A percentile compares a stretch with the other conserved stretches of the same genome.
Evolutionary conservation across 805 yeast genomes (phyloP).

Genomic region (Candida tibetensis): DNA sequence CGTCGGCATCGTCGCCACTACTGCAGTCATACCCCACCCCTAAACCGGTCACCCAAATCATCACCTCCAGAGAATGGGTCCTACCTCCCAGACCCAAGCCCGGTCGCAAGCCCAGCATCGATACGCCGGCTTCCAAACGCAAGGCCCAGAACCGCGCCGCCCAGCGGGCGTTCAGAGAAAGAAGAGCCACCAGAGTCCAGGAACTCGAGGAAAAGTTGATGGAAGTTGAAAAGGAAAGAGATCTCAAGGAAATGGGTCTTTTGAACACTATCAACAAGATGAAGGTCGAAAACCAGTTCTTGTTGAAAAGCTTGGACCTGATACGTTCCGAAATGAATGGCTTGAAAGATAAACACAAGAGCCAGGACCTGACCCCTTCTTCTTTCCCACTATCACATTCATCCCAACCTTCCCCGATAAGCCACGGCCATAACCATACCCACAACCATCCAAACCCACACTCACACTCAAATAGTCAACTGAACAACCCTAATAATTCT

Average conservation of each 20-base stretch:
- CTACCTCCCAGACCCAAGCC: conserved; percentile 63
- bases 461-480: conserved; percentile 3
- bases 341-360: conserved; percentile 12
- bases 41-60: conserved; percentile 40
- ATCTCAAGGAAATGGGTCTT: conserved; percentile 53
- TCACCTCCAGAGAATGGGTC: conserved; percentile 59
- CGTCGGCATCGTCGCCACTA: background rate
- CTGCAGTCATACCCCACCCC: background rate
- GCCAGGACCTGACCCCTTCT: conserved; percentile 1
- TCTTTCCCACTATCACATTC: background rate
- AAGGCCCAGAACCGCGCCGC: conserved; percentile 95
- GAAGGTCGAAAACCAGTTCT: conserved; percentile 43
- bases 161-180: conserved; percentile 84
- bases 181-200: conserved; percentile 77
- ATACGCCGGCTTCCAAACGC: conserved; percentile 79
- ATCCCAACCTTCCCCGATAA: conserved; percentile 7
- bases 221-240: conserved; percentile 66
- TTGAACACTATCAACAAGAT: conserved; percentile 51
- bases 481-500: background rate
- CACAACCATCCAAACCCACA: conserved; percentile 9
- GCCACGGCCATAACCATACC: conserved; percentile 1
- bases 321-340: conserved; percentile 32
- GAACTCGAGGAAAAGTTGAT: conserved; percentile 70
- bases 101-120: conserved; percentile 61
- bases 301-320: conserved; percentile 43